phyloP scores from a whole-genome alignment of 306 rosid genomes.

The Amphicarpaea edgeworthii region DNA sequence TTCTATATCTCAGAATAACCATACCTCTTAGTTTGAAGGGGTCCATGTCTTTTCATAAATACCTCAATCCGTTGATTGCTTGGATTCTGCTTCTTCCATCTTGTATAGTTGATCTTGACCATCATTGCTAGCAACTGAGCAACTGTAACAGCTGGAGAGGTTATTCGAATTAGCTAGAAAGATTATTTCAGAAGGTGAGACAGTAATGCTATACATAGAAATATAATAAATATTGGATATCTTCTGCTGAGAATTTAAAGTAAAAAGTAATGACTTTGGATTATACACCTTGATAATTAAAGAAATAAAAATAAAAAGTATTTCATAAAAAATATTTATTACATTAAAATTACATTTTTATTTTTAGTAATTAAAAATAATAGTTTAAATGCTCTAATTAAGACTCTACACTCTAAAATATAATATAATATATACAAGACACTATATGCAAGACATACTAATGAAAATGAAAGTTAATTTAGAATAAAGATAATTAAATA shows the following conservation, averaged over 20 bases:
- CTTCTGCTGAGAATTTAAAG: background rate
- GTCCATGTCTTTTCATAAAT: conserved; percentile 35
- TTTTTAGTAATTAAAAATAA: too few species aligned
- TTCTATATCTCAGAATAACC: conserved; percentile 43
- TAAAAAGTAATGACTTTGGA: background rate
- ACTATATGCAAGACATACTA: too few species aligned
- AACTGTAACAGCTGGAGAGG: conserved; percentile 14
- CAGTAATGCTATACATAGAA: background rate
- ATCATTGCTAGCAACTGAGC: background rate
- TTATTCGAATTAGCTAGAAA: background rate
- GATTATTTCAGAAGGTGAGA: background rate
- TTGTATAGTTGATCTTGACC: background rate
- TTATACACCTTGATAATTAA: too few species aligned
- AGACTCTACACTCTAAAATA: too few species aligned
- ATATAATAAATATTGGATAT: background rate
- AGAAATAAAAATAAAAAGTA: too few species aligned
- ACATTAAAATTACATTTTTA: too few species aligned
- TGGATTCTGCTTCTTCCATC: conserved; percentile 15
- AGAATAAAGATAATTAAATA: too few species aligned
- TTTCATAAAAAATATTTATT: too few species aligned
- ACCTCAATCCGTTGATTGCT: conserved; percentile 11
- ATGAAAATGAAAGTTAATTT: too few species aligned
- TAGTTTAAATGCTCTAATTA: too few species aligned
- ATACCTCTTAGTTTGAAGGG: conserved; percentile 38
- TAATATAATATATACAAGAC: too few species aligned